phyloP scores from a whole-genome alignment of 768 basidiomycete species.

The Austroboletus eburneus region DNA sequence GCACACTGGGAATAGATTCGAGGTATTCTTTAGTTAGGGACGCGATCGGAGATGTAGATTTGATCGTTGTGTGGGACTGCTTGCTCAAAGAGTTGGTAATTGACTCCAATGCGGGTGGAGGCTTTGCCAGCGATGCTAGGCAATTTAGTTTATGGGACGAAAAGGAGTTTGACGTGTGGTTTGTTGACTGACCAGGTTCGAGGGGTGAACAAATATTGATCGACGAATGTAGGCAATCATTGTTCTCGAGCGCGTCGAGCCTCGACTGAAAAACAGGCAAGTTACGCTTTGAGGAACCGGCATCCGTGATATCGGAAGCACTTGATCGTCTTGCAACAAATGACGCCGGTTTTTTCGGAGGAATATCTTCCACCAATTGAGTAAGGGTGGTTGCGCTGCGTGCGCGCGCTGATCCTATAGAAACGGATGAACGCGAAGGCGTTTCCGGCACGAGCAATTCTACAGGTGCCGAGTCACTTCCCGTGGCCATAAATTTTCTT shows the following conservation, averaged over 20 bases:
- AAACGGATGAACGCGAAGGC: conserved; percentile 19
- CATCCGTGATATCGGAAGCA: background rate
- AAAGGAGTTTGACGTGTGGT: background rate
- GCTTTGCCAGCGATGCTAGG: conserved; percentile 11
- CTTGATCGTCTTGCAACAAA: conserved; percentile 2
- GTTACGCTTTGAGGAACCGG: conserved; percentile 1
- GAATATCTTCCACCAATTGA: conserved; percentile 6
- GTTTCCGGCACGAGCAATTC: conserved; percentile 13
- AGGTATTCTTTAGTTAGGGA: background rate
- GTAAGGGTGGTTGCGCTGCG: conserved; percentile 13
- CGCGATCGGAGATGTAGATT: conserved; percentile 1
- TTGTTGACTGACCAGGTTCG: conserved; percentile 1
- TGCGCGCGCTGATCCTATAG: conserved; percentile 12
- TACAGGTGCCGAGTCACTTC: conserved; percentile 4
- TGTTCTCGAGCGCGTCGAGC: conserved; percentile 13
- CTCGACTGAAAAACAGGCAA: conserved; percentile 3
- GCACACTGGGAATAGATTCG: background rate
- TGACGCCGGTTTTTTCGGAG: background rate
- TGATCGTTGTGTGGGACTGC: background rate
- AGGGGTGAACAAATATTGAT: conserved; percentile 21
- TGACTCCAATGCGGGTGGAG: conserved; percentile 1
- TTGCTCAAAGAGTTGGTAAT: background rate
- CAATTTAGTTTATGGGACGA: conserved; percentile 7
- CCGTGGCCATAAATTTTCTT: conserved; percentile 6
- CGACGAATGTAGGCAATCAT: conserved; percentile 17